These are phyloP conservation scores for Heterococcus sp. DNA, from an alignment of 108 stramenopile genomes.

Conservation along the genomic window DNA sequence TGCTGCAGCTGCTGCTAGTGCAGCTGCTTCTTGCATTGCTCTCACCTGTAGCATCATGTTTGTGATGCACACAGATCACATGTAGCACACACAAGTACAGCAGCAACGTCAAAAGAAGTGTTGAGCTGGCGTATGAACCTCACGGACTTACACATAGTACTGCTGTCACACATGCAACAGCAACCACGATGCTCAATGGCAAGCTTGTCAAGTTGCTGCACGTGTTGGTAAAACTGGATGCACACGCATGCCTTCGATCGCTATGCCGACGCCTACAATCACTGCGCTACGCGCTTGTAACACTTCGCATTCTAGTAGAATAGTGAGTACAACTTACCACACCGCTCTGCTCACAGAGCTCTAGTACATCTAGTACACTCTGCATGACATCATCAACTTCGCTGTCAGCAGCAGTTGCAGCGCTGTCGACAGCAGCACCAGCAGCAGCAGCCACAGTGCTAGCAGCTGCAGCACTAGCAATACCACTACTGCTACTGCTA, in stretches of 20 bases:
- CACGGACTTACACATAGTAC: background rate
- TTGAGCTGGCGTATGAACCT: too few species aligned
- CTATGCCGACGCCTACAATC: background rate
- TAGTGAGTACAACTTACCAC: background rate
- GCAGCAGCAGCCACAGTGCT: background rate
- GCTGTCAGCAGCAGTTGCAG: background rate
- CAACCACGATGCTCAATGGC: background rate
- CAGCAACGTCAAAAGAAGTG: too few species aligned
- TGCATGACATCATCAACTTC: background rate
- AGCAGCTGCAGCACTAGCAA: background rate
- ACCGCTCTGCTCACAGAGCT: background rate
- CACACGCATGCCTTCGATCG: background rate
- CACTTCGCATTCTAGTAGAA: background rate
- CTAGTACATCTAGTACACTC: background rate
- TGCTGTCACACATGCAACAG: background rate
- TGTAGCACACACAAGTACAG: too few species aligned
- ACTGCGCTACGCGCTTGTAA: background rate
- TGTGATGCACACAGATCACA: too few species aligned
- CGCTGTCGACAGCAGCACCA: background rate
- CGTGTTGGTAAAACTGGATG: background rate
- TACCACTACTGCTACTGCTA: background rate
- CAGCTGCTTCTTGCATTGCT: too few species aligned
- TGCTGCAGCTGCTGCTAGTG: too few species aligned
- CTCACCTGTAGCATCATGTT: too few species aligned
- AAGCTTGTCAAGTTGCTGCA: background rate